Percentiles rank a stretch among this genome's conserved stretches.
These are phyloP conservation scores for Zoysia matrella DNA, from an alignment of 202 grass and related monocot genomes.

Conservation along the genomic window DNA sequence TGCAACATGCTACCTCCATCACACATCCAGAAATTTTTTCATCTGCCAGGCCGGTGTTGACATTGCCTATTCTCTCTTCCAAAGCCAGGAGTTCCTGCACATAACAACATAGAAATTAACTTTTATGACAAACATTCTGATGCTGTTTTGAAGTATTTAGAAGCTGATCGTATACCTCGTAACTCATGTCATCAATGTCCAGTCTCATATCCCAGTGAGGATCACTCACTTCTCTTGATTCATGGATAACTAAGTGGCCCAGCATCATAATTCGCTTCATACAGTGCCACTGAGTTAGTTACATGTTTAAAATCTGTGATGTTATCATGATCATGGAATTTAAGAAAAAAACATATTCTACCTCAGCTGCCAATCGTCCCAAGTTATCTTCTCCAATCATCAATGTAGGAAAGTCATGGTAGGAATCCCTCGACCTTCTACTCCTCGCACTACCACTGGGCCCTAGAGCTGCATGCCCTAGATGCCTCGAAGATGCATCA, in stretches of 20 bases:
- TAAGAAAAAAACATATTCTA: slow-evolving; percentile 44
- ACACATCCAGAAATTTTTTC: slow-evolving; percentile 74
- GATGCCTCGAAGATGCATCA: slow-evolving; percentile 55
- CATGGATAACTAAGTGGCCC: slow-evolving; percentile 56
- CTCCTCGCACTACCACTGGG: slow-evolving; percentile 47
- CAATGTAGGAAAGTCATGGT: too few relatives aligned
- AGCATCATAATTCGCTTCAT: slow-evolving; percentile 67
- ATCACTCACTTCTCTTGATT: slow-evolving; percentile 68
- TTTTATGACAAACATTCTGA: neutral
- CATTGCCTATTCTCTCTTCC: slow-evolving; percentile 78
- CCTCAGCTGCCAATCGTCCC: slow-evolving; percentile 45
- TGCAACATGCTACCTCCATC: slow-evolving; percentile 53
- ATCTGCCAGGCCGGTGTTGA: slow-evolving; percentile 72
- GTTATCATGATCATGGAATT: neutral
- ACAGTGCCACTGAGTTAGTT: slow-evolving; percentile 28
- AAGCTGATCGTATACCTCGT: slow-evolving; percentile 63
- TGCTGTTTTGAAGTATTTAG: neutral
- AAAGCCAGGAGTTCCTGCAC: slow-evolving; percentile 87
- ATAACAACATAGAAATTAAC: neutral
- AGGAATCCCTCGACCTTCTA: neutral
- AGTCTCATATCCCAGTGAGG: slow-evolving; percentile 44
- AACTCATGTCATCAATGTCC: slow-evolving; percentile 93
- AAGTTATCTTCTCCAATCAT: too few relatives aligned
- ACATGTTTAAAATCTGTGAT: slow-evolving; percentile 16
- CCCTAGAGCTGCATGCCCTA: slow-evolving; percentile 48